Base-by-base conservation (phyloP, 2,329 filamentous ascomycete genomes). In the Grosmannia clavigera region DNA sequence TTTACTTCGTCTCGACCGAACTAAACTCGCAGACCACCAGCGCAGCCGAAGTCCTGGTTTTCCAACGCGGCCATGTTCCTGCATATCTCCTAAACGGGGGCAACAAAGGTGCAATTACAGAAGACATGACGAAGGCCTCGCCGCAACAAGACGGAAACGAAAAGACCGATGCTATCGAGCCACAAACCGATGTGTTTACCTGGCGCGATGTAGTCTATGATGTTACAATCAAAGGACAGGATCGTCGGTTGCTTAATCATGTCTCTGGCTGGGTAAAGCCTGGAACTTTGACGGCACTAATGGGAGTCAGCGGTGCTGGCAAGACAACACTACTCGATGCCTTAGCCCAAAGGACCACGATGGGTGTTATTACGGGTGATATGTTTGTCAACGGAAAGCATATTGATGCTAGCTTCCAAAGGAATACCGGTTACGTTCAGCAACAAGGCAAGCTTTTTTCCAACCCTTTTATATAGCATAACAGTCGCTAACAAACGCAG, bases 211-310 rank as follows among this genome's bases (percentile, higher is more conserved):
- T 95, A 2, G 91, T 86, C 73, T 96, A 81, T 67, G 79, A 84
- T 61, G 76, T 85, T 70, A 86, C 88, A 71, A 91, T 95, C 73
- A 95, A 95, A 76, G 78, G 78, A 12, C 83, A 92, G 66, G 75
- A 79, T 1, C 82, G 90, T n/a, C 83, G 86, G 52, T 87, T 96
- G 67, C 76, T 96, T 62, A 86, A 96, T 67, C 78, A 92, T 64
- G 88, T 96, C 16, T 88, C 95, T 68, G 92, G 92, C 31, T 96
- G 90, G 88, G 90, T 96, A 61, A 92, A 95, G 72, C 91, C 92
- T 4, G 92, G 92, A 63, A 95, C 90, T 25, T 72, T 95, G 58
- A 96, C 91, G n/a, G 91, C 90, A 46, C 78, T 95, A 2, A 95
- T 95, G 90, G 88, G 90, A 74, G 89, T 92, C 7, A 91, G 87